Evolutionary conservation across 371 early-diverging fungal genomes (phyloP).

Genomic region (Mortierella sp.): DNA sequence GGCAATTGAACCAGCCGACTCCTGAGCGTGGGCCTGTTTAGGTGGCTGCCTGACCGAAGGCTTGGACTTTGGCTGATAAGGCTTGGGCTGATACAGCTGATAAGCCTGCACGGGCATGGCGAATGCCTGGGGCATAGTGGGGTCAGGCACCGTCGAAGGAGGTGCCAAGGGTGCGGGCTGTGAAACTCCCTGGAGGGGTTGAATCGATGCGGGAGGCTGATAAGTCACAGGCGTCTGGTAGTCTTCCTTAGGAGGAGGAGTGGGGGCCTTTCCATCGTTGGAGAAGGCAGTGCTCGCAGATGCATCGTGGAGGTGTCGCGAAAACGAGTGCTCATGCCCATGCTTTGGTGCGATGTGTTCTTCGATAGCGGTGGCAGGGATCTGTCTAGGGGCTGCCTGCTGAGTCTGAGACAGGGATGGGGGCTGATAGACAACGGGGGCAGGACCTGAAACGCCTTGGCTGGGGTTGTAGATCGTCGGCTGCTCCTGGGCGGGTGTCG

Average conservation of each 20-base stretch:
- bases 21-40: constrained; percentile 13
- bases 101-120: constrained; percentile 48
- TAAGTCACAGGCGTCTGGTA: constrained; percentile 16
- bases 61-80: constrained; percentile 50
- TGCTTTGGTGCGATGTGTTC: constrained; percentile 17
- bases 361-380: constrained; percentile 31
- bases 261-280: constrained; percentile 31
- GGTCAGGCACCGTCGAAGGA: constrained; percentile 31
- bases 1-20: not conserved
- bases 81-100: constrained; percentile 54
- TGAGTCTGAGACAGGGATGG: constrained; percentile 16
- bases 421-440: constrained; percentile 31
- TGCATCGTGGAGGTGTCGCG: constrained; percentile 33
- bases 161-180: not conserved
- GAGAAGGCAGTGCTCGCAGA: constrained; percentile 31
- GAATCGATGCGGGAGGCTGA: constrained; percentile 20
- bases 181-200: not conserved
- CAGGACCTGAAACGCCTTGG: not conserved
- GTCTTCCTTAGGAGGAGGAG: constrained; percentile 47
- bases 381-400: constrained; percentile 1
- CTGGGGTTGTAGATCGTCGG: constrained; percentile 24
- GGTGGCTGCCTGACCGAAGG: constrained; percentile 24
- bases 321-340: not conserved
- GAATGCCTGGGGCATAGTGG: constrained; percentile 28
- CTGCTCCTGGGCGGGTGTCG: not conserved